These are phyloP conservation scores for Tuber brumale DNA, from an alignment of 495 filamentous ascomycete genomes.

Conservation along the genomic window DNA sequence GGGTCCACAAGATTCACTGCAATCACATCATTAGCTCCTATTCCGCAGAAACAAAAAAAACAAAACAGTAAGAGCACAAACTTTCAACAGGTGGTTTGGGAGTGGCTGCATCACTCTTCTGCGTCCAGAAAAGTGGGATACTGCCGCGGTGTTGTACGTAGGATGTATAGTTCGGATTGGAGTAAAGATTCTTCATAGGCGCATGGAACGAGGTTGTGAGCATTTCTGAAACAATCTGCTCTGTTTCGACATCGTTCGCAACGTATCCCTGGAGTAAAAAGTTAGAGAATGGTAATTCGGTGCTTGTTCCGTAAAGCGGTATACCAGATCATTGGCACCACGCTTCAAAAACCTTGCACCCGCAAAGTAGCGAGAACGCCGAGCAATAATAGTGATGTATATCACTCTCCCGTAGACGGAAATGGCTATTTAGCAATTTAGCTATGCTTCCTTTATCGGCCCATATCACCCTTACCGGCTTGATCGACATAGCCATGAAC, in stretches of 20 bases:
- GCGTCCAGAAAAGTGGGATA: constrained; percentile 95
- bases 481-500: constrained; percentile 97
- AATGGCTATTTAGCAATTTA: constrained; percentile 49
- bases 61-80: constrained; percentile 14
- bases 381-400: constrained; percentile 87
- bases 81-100: constrained; percentile 89
- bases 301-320: not conserved
- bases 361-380: constrained; percentile 87
- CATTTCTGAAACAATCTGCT: constrained; percentile 94
- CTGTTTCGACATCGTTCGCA: constrained; percentile 98
- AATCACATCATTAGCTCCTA: constrained; percentile 9
- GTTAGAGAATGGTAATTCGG: constrained; percentile 18
- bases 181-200: constrained; percentile 74
- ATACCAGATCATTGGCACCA: constrained; percentile 77
- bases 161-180: constrained; percentile 87
- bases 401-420: constrained; percentile 76
- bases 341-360: constrained; percentile 91
- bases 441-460: constrained; percentile 6
- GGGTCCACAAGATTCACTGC: constrained; percentile 81
- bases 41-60: not conserved
- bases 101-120: constrained; percentile 89
- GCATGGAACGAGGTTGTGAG: constrained; percentile 92
- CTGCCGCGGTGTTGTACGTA: constrained; percentile 96
- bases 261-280: constrained; percentile 62
- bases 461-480: constrained; percentile 48